Base-by-base conservation (phyloP, 2,329 filamentous ascomycete species). In the Bipolaris gigantea region DNA sequence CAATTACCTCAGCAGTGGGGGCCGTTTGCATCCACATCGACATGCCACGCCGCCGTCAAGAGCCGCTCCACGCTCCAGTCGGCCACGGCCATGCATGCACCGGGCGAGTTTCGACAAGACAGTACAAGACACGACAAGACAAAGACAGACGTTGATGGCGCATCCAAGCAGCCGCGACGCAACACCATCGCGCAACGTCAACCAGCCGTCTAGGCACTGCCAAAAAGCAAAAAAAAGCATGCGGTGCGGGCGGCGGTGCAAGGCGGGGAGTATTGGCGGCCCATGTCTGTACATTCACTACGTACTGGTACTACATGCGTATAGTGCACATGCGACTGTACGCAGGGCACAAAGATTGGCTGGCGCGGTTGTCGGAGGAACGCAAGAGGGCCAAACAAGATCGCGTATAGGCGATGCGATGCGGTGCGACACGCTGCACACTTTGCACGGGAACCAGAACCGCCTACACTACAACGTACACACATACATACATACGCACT, bases 1-100 rank as follows among this genome's bases (percentile, higher is more conserved):
- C 68, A 57, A 71, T 72, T 72, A 70, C 65, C 65, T 64, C 57
- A 59, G 64, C 62, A 56, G 57, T 59, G 51, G 54, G 41, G 43
- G 49, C 46, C 40, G 42, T 44, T 55, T 41, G 50, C 47, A 30
- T 25, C 30, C 30, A 30, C 27, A 11, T 3, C 27, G 46, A 25
- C 46, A 48, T 41, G 10, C 36, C 36, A 48, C 36, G 25, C 46
- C 46, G 36, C 25, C 46, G 11, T 25, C 43, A 21, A 30, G 18
- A 33, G 27, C 41, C 18, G 30, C 33, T 33, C 8, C 8, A 44
- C 18, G 30, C 33, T 33, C 8, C 8, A 44, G 18, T 16, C 41
- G 41, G 35, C 46, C 15, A 23, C 13, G 19, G 34, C 27, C 27
- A 30, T 27, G 2, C 25, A 27, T 27, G 8, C 25, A 27, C 9